phyloP scores from a whole-genome alignment of 2,329 filamentous ascomycete species.

The Pseudopyrenochaeta lycopersici region DNA sequence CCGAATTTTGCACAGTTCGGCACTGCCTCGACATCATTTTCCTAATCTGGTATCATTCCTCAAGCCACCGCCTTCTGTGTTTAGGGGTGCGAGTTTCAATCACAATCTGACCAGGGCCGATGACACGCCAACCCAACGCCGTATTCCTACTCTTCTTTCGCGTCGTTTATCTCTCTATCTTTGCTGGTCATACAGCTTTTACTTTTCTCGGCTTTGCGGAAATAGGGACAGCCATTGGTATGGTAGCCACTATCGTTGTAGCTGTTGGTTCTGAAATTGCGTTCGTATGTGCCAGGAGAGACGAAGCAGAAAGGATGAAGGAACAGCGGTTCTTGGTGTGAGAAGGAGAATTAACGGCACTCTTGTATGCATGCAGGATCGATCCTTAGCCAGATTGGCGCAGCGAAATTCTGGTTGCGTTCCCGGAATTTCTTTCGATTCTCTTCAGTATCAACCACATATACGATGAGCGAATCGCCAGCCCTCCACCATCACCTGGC shows the following conservation, averaged over 20 bases:
- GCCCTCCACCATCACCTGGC: too few species aligned
- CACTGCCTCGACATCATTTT: too few species aligned
- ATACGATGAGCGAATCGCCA: too few species aligned
- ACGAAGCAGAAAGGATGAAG: slow-evolving; percentile 7
- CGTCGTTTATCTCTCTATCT: slow-evolving; percentile 20
- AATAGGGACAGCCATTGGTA: slow-evolving; percentile 14
- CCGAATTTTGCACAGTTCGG: too few species aligned
- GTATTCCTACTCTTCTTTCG: slow-evolving; percentile 25
- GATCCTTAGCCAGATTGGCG: not conserved
- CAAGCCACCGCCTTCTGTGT: too few species aligned
- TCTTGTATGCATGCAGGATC: too few species aligned
- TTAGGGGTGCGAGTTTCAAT: not conserved
- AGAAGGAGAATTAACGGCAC: not conserved
- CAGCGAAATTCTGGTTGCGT: too few species aligned
- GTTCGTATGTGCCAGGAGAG: slow-evolving; percentile 11
- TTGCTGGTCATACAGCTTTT: slow-evolving; percentile 20
- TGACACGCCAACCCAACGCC: not conserved
- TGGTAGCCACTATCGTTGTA: slow-evolving; percentile 17
- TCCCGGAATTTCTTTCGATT: too few species aligned
- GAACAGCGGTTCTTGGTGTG: slow-evolving; percentile 14
- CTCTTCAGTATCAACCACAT: too few species aligned
- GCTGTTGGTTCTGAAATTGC: slow-evolving; percentile 19
- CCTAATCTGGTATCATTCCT: too few species aligned
- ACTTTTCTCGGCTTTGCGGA: slow-evolving; percentile 19
- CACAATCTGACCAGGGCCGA: too few species aligned